phyloP scores from a whole-genome alignment of 768 basidiomycete species.

The Nevesoporus exiguus region DNA sequence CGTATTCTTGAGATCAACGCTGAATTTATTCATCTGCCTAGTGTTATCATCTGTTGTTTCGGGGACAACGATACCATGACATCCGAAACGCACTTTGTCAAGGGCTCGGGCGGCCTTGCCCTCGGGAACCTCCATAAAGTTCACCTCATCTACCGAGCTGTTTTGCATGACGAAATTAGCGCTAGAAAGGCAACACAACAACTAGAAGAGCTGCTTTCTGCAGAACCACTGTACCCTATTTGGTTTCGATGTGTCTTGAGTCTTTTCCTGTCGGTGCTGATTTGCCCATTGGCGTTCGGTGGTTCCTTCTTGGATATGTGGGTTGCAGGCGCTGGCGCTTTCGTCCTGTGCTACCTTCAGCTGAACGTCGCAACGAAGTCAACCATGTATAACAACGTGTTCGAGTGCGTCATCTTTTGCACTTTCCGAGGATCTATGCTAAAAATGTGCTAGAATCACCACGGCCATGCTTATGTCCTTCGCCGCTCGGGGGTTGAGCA shows the following conservation, averaged over 20 bases:
- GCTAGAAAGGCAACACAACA: conserved; percentile 69
- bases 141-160: conserved; percentile 78
- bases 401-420: conserved; percentile 55
- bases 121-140: conserved; percentile 84
- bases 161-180: conserved; percentile 90
- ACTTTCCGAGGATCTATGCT: conserved; percentile 1
- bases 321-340: conserved; percentile 68
- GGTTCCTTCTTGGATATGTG: conserved; percentile 84
- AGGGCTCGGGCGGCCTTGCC: conserved; percentile 70
- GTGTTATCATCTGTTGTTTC: conserved; percentile 82
- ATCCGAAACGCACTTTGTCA: conserved; percentile 86
- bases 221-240: conserved; percentile 61
- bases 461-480: conserved; percentile 82
- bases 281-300: conserved; percentile 83
- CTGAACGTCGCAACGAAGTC: conserved; percentile 72
- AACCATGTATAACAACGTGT: conserved; percentile 83
- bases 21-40: conserved; percentile 85
- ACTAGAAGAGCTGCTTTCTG: conserved; percentile 59
- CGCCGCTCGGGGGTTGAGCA: conserved; percentile 75
- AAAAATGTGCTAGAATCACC: conserved; percentile 56
- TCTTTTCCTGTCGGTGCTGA: conserved; percentile 68
- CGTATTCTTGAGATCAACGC: conserved; percentile 88
- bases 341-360: conserved; percentile 66
- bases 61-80: conserved; percentile 87
- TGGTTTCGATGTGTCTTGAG: conserved; percentile 64